Conservation (phyloP, 768 basidiomycete genomes). For the Clitopilus hobsonii region DNA sequence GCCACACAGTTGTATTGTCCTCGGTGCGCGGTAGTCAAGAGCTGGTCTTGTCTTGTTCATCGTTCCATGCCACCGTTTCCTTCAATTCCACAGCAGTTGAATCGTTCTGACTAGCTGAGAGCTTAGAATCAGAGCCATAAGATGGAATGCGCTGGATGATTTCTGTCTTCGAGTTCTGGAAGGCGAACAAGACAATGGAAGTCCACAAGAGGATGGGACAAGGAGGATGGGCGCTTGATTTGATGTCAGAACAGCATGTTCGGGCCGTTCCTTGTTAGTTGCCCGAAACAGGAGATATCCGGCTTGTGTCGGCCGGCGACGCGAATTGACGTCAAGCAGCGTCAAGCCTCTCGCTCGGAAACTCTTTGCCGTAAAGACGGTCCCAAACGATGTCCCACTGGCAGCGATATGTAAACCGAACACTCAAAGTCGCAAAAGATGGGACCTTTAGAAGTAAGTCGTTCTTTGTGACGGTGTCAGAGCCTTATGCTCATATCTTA, state of each 20-base stretch:
- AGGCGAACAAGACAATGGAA: too few relatives aligned
- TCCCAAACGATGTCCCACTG: not conserved
- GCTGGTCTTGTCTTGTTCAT: too few relatives aligned
- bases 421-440: not conserved
- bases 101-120: too few relatives aligned
- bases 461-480: too few relatives aligned
- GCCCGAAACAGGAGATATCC: not conserved
- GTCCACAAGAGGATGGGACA: too few relatives aligned
- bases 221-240: too few relatives aligned
- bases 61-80: too few relatives aligned
- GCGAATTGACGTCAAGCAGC: slow-evolving; percentile 1
- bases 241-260: too few relatives aligned
- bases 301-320: slow-evolving; percentile 5
- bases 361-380: not conserved
- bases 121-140: too few relatives aligned
- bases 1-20: not conserved
- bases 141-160: too few relatives aligned
- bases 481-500: not conserved
- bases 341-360: not conserved
- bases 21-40: not conserved
- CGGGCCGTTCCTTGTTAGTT: not conserved
- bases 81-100: too few relatives aligned
- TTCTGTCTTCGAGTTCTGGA: too few relatives aligned
- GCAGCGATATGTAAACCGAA: not conserved
- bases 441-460: not conserved